Conservation (phyloP, 768 basidiomycete genomes). For the Lentinula boryana region DNA sequence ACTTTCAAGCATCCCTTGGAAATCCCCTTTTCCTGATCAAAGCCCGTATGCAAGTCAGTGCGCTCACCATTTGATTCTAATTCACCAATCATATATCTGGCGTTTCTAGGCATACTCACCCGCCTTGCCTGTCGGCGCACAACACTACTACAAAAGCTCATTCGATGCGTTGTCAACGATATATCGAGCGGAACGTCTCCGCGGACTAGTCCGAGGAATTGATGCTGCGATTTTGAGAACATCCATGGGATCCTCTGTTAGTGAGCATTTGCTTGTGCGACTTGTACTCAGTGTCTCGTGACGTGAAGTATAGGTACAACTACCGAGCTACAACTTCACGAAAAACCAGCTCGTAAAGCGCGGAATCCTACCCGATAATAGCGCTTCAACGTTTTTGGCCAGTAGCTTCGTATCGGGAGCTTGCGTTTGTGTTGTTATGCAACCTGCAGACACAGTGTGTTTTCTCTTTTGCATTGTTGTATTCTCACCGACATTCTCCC, state of each 20-base stretch:
- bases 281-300: not conserved
- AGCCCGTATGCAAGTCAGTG: slow-evolving; percentile 87
- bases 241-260: slow-evolving; percentile 86
- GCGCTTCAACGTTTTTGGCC: slow-evolving; percentile 80
- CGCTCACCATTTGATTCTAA: not conserved
- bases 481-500: slow-evolving; percentile 2
- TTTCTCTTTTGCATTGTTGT: not conserved
- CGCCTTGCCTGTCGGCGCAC: slow-evolving; percentile 87
- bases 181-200: slow-evolving; percentile 65
- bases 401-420: slow-evolving; percentile 87
- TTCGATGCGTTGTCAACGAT: slow-evolving; percentile 80
- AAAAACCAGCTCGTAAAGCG: slow-evolving; percentile 71
- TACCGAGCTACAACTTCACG: slow-evolving; percentile 93
- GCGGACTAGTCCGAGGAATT: slow-evolving; percentile 84
- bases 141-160: slow-evolving; percentile 85
- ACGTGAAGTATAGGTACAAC: slow-evolving; percentile 59
- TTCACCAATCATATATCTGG: not conserved
- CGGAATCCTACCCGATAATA: slow-evolving; percentile 68
- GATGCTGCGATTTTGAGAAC: slow-evolving; percentile 93
- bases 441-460: slow-evolving; percentile 82
- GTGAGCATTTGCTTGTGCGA: slow-evolving; percentile 10
- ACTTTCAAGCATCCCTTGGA: slow-evolving; percentile 56
- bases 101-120: slow-evolving; percentile 81
- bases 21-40: slow-evolving; percentile 95
- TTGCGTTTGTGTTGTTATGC: slow-evolving; percentile 92